phyloP scores from a whole-genome alignment of 371 early-diverging fungal species.

The Apophysomyces ossiformis region DNA sequence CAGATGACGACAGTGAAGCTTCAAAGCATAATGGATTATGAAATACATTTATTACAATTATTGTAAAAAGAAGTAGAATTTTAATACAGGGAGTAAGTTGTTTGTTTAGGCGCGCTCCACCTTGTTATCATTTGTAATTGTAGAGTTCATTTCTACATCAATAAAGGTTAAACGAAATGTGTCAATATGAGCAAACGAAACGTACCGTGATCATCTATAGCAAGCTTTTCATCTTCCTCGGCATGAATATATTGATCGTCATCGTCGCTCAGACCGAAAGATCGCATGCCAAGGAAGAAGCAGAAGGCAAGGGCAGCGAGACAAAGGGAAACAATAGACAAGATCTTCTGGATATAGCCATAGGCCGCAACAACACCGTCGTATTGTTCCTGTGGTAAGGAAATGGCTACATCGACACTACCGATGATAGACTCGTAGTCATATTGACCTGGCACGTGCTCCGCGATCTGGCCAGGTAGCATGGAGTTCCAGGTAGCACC shows the following conservation, averaged over 20 bases:
- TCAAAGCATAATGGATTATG: too few relatives aligned
- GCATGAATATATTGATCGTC: background rate
- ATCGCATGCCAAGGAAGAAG: constrained; percentile 19
- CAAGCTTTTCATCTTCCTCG: background rate
- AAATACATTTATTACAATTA: too few relatives aligned
- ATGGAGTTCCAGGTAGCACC: constrained; percentile 54
- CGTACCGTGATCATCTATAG: constrained; percentile 1
- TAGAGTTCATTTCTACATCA: background rate
- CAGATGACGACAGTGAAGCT: too few relatives aligned
- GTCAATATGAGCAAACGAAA: background rate
- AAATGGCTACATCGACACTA: constrained; percentile 20
- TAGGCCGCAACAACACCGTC: constrained; percentile 23
- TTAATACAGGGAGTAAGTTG: too few relatives aligned
- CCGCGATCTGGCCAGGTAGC: constrained; percentile 37
- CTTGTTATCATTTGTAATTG: background rate
- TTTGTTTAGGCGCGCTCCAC: too few relatives aligned
- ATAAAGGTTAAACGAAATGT: background rate
- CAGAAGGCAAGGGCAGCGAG: constrained; percentile 23
- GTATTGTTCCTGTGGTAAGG: constrained; percentile 26
- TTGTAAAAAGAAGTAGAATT: too few relatives aligned
- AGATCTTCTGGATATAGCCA: constrained; percentile 35
- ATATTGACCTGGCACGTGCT: constrained; percentile 43
- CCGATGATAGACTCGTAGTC: constrained; percentile 19
- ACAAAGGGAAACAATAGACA: constrained; percentile 40
- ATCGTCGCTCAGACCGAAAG: constrained; percentile 24